Evolutionary conservation across 768 basidiomycete species (phyloP).

Genomic region (Boletus rubroflammeus): DNA sequence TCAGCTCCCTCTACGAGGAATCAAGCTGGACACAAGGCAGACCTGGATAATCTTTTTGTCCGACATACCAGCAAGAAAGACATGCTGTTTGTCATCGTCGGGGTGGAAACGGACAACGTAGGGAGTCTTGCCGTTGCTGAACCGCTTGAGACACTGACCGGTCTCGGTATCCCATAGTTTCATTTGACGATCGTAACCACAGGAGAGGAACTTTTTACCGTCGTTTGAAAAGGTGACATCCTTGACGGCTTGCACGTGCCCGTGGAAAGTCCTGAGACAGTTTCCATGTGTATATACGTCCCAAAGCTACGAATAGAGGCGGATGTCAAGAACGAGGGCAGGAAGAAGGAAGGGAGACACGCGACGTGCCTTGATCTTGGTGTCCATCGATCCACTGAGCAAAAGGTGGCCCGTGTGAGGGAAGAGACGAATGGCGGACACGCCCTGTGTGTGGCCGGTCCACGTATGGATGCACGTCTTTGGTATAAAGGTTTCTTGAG

Average conservation of each 20-base stretch:
- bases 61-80: slow-evolving; percentile 97
- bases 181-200: slow-evolving; percentile 94
- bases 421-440: slow-evolving; percentile 90
- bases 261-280: slow-evolving; percentile 94
- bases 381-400: slow-evolving; percentile 96
- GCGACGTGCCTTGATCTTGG: slow-evolving; percentile 83
- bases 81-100: slow-evolving; percentile 91
- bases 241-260: slow-evolving; percentile 94
- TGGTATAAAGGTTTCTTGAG: slow-evolving; percentile 90
- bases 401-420: slow-evolving; percentile 91
- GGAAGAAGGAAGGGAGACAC: background rate
- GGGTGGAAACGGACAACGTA: slow-evolving; percentile 96
- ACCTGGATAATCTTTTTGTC: slow-evolving; percentile 99
- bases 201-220: slow-evolving; percentile 84
- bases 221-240: slow-evolving; percentile 95
- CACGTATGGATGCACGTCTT: slow-evolving; percentile 96
- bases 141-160: slow-evolving; percentile 93
- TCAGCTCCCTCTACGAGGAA: background rate
- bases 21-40: slow-evolving; percentile 14
- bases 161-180: slow-evolving; percentile 99
- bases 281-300: slow-evolving; percentile 97
- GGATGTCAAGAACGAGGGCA: slow-evolving; percentile 1
- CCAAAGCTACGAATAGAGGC: slow-evolving; percentile 71
- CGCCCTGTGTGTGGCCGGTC: slow-evolving; percentile 96
- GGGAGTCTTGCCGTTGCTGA: slow-evolving; percentile 96